Percentiles rank a stretch among this genome's conserved stretches.
Evolutionary conservation across 2,329 filamentous ascomycete species (phyloP).

Genomic region (Trichoderma hamatum): DNA sequence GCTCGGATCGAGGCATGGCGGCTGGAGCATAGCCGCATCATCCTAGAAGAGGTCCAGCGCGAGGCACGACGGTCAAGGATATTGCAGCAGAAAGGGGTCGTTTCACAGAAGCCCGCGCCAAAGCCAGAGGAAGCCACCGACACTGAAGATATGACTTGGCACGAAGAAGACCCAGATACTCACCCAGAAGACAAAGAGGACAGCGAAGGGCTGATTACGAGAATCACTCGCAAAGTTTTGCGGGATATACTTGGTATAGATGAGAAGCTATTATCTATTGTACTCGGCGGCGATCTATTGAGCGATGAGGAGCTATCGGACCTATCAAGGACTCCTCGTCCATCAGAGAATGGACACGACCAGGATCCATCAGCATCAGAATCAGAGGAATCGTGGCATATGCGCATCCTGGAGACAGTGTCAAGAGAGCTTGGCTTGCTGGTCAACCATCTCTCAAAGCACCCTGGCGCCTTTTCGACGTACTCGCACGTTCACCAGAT

Average conservation of each 20-base stretch:
- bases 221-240: conserved; percentile 83
- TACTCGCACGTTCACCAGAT: conserved; percentile 69
- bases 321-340: conserved; percentile 51
- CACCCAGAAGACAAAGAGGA: conserved; percentile 49
- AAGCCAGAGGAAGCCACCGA: neutral
- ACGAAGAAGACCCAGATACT: conserved; percentile 39
- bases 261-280: conserved; percentile 78
- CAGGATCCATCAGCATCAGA: conserved; percentile 33
- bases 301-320: conserved; percentile 52
- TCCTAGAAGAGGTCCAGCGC: conserved; percentile 86
- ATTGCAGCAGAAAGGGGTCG: conserved; percentile 61
- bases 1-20: conserved; percentile 90
- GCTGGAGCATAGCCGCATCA: conserved; percentile 81
- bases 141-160: conserved; percentile 52
- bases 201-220: conserved; percentile 73
- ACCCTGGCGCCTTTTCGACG: conserved; percentile 86
- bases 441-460: conserved; percentile 75
- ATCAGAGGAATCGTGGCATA: conserved; percentile 65
- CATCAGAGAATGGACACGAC: conserved; percentile 35
- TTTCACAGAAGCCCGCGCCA: conserved; percentile 43
- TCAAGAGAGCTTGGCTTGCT: conserved; percentile 84
- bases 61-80: conserved; percentile 64
- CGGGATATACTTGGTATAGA: conserved; percentile 90
- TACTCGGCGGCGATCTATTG: conserved; percentile 80
- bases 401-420: conserved; percentile 78